Base-by-base conservation (phyloP, 129 eudicot species). In the Glebionis coronaria region DNA sequence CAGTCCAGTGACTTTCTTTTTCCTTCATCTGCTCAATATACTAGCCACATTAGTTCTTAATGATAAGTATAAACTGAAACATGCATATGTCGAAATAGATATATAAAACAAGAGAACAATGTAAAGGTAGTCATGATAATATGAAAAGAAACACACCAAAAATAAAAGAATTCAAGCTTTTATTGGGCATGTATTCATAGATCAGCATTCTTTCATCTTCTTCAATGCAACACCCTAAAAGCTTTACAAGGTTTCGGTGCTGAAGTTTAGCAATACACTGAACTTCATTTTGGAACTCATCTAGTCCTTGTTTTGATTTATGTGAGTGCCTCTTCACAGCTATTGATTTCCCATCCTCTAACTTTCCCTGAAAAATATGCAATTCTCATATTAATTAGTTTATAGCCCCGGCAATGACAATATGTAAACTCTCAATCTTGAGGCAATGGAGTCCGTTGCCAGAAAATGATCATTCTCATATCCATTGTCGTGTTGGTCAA, bases 131-230 rank as follows among this genome's bases (percentile, higher is more conserved):
- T 6, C 35, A 27, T 35, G 42, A 35, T 35, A 16, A 25, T 21
- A 13, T 2, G n/a, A 42, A 0, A 4, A 47, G n/a, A 13, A 40
- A 56, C 75, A 12, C 9, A 82, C 83, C 70, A 61, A 70, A 82
- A 4, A 82, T 7, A 50, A 70, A 53, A 3, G 18, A 60, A 53
- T 81, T 82, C 9, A 81, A 64, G 77, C 86, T 54, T 65, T 45
- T 77, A 57, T 81, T 81, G 27, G 86, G 82, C 86, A 81, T 68
- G 67, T 63, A 77, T 57, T 81, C 86, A 12, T 81, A 81, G 5
- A 81, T 27, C 61, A 81, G 44, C 71, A 81, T 55, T 65, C 67
- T 78, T 44, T 78, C 73, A 2, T 52, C 31, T 28, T 58, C 71
- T 71, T 72, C 68, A 27, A 72, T 46, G 69, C 85, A 80, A 42